phyloP scores from a whole-genome alignment of 306 rosid species.

The Dalbergia oliveri region DNA sequence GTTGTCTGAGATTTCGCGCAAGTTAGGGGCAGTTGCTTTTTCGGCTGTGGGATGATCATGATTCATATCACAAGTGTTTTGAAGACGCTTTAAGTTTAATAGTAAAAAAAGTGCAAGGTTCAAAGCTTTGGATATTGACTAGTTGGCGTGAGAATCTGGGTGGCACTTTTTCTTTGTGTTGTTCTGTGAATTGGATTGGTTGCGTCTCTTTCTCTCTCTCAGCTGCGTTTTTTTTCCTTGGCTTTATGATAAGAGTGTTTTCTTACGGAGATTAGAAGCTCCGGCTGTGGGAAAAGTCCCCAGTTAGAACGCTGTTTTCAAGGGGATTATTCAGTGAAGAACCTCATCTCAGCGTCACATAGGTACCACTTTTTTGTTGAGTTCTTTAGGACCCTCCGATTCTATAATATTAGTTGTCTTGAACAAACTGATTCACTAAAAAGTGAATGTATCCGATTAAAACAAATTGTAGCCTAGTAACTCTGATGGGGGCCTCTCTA shows the following conservation, averaged over 20 bases:
- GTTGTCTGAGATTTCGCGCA: not conserved
- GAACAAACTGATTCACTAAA: too few relatives aligned
- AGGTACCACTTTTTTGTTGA: not conserved
- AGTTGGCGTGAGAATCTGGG: not conserved
- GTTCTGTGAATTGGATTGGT: not conserved
- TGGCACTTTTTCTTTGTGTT: slow-evolving; percentile 8
- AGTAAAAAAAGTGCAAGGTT: not conserved
- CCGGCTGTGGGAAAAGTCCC: not conserved
- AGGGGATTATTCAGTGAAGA: not conserved
- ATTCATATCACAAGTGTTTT: not conserved
- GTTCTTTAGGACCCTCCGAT: not conserved
- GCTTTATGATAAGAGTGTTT: too few relatives aligned
- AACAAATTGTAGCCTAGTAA: too few relatives aligned
- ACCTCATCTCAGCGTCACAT: not conserved
- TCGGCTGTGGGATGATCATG: not conserved
- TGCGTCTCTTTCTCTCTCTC: not conserved
- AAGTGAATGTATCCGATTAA: too few relatives aligned
- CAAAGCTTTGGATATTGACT: not conserved
- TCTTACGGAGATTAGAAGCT: too few relatives aligned
- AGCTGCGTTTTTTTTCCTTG: not conserved
- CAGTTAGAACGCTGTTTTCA: not conserved
- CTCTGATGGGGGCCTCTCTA: not conserved
- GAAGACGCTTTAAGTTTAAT: not conserved
- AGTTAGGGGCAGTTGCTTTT: not conserved
- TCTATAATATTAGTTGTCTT: too few relatives aligned